Evolutionary conservation across 805 yeast genomes (phyloP).

Genomic region (Candida peoriensis): DNA sequence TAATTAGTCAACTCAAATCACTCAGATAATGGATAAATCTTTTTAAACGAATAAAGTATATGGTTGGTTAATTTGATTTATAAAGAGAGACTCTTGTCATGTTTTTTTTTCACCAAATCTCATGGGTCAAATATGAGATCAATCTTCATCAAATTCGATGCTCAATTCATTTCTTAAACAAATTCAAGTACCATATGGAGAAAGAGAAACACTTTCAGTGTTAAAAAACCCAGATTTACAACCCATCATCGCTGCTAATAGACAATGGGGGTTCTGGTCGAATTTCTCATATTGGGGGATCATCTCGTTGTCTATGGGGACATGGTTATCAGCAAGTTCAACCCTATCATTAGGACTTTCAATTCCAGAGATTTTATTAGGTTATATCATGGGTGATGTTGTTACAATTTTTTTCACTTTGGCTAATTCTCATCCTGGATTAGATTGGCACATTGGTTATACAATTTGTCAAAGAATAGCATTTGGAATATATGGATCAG

Average conservation of each 20-base stretch:
- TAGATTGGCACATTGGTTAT: slow-evolving; percentile 44
- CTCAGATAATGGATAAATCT: too few species aligned
- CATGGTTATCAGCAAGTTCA: slow-evolving; percentile 42
- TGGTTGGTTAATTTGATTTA: too few species aligned
- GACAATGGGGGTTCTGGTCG: slow-evolving; percentile 37
- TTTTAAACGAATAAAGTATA: too few species aligned
- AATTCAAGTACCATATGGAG: slow-evolving; percentile 6
- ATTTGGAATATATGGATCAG: slow-evolving; percentile 42
- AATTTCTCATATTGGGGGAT: slow-evolving; percentile 42
- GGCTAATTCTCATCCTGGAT: slow-evolving; percentile 44
- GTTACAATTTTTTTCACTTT: slow-evolving; percentile 39
- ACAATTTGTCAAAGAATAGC: slow-evolving; percentile 41
- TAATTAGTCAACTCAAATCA: too few species aligned
- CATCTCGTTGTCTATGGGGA: slow-evolving; percentile 38
- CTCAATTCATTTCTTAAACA: background rate
- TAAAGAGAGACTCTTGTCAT: too few species aligned
- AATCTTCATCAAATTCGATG: too few species aligned
- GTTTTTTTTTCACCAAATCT: too few species aligned
- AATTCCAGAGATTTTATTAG: slow-evolving; percentile 41
- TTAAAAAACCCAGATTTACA: slow-evolving; percentile 9
- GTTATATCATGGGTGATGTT: slow-evolving; percentile 38
- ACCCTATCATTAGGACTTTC: slow-evolving; percentile 40
- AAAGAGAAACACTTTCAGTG: slow-evolving; percentile 7
- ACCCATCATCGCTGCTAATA: slow-evolving; percentile 18
- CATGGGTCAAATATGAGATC: too few species aligned